Evolutionary conservation across 345 rosid species (phyloP).

Genomic region (Hypericum perforatum): DNA sequence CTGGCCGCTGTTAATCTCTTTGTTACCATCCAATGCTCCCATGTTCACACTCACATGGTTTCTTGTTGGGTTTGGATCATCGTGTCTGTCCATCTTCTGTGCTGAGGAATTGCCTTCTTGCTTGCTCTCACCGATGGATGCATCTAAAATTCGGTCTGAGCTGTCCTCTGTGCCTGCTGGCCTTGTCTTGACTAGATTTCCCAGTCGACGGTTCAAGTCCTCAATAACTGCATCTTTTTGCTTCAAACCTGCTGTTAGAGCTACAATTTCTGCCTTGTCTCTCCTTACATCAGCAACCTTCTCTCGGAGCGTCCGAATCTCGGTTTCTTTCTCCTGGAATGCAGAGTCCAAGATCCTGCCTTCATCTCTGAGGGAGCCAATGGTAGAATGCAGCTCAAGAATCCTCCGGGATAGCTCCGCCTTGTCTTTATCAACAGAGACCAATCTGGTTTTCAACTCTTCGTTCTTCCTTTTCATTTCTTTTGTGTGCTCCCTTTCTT

Average conservation of each 20-base stretch:
- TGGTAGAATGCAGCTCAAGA: slow-evolving; percentile 43
- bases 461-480: slow-evolving; percentile 34
- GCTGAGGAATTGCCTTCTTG: not conserved
- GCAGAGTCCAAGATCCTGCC: slow-evolving; percentile 33
- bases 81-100: too few species aligned
- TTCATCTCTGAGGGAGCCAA: slow-evolving; percentile 50
- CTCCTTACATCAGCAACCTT: slow-evolving; percentile 12
- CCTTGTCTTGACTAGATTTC: slow-evolving; percentile 15
- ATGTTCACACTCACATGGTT: too few species aligned
- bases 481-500: slow-evolving; percentile 33
- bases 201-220: slow-evolving; percentile 32
- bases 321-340: slow-evolving; percentile 34
- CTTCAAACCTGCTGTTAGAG: slow-evolving; percentile 33
- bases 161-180: slow-evolving; percentile 26
- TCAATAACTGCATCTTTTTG: slow-evolving; percentile 41
- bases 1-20: not conserved
- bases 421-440: slow-evolving; percentile 30
- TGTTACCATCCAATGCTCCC: too few species aligned
- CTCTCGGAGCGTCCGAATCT: slow-evolving; percentile 29
- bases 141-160: slow-evolving; percentile 11
- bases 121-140: slow-evolving; percentile 6
- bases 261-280: slow-evolving; percentile 15
- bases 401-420: slow-evolving; percentile 40
- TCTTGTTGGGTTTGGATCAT: too few species aligned
- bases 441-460: slow-evolving; percentile 37